These are phyloP conservation scores for Ogataea methylovora DNA, from an alignment of 805 yeast genomes.

Conservation along the genomic window DNA sequence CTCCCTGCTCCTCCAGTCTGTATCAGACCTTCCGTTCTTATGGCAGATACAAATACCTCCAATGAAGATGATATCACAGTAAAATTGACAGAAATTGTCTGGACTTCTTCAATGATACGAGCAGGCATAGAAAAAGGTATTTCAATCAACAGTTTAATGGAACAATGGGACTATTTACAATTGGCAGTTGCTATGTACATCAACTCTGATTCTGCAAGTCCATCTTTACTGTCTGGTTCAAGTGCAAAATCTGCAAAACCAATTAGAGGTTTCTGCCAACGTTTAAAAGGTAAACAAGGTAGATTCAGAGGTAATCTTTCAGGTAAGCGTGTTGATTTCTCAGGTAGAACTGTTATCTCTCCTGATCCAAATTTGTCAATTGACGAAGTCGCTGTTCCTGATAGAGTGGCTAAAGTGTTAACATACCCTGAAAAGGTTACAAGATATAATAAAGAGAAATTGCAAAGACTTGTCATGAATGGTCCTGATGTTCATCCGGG, in stretches of 20 bases:
- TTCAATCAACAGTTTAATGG: constrained; percentile 89
- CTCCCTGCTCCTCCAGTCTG: constrained; percentile 99
- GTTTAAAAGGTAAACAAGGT: constrained; percentile 97
- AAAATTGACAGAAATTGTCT: constrained; percentile 90
- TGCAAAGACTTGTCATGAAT: constrained; percentile 64
- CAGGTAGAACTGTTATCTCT: constrained; percentile 96
- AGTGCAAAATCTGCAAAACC: constrained; percentile 60
- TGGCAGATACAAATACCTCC: constrained; percentile 82
- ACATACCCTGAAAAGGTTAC: constrained; percentile 96
- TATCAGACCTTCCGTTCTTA: constrained; percentile 92
- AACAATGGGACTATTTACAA: constrained; percentile 97
- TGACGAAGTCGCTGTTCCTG: constrained; percentile 98
- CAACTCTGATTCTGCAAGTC: constrained; percentile 88
- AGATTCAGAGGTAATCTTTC: constrained; percentile 96
- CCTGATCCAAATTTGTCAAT: constrained; percentile 95
- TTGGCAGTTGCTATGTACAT: constrained; percentile 95
- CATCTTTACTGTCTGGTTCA: constrained; percentile 66
- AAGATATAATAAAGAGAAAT: constrained; percentile 71
- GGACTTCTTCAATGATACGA: constrained; percentile 90
- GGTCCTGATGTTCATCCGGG: constrained; percentile 95
- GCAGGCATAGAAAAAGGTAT: constrained; percentile 96
- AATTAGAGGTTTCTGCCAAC: constrained; percentile 92
- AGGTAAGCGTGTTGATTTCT: constrained; percentile 97
- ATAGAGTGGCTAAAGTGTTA: constrained; percentile 87
- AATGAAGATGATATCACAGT: constrained; percentile 98